Conservation (phyloP, 2,329 filamentous ascomycete species). For the Phialocephala subalpina region DNA sequence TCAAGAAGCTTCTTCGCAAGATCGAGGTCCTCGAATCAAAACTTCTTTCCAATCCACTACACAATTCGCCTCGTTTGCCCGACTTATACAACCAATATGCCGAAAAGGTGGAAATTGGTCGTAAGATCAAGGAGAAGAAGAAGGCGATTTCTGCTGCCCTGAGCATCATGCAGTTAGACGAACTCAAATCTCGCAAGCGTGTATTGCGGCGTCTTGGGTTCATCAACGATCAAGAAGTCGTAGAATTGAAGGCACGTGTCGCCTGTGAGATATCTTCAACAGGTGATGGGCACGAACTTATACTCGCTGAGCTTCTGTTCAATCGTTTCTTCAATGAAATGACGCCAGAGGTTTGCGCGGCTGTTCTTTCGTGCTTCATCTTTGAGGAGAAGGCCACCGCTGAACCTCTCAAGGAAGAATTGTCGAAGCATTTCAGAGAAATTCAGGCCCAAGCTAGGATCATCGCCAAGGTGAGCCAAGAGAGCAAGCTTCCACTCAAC, state of each 20-base stretch:
- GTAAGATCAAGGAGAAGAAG: slow-evolving; percentile 87
- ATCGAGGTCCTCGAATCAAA: slow-evolving; percentile 96
- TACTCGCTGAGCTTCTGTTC: slow-evolving; percentile 92
- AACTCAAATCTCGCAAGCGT: slow-evolving; percentile 94
- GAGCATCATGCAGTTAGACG: slow-evolving; percentile 91
- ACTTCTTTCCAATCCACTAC: slow-evolving; percentile 86
- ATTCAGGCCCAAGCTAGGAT: slow-evolving; percentile 87
- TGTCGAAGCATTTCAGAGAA: slow-evolving; percentile 85
- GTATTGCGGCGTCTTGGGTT: slow-evolving; percentile 94
- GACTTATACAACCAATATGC: slow-evolving; percentile 89
- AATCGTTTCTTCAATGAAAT: slow-evolving; percentile 98
- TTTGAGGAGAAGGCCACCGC: slow-evolving; percentile 96
- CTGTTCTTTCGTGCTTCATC: slow-evolving; percentile 91
- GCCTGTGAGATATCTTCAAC: slow-evolving; percentile 96
- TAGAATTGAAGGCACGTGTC: slow-evolving; percentile 95
- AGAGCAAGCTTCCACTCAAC: slow-evolving; percentile 93
- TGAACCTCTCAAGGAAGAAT: slow-evolving; percentile 78
- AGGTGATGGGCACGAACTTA: slow-evolving; percentile 83
- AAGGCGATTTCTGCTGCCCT: slow-evolving; percentile 86
- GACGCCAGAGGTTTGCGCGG: slow-evolving; percentile 84
- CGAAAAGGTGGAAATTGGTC: slow-evolving; percentile 76
- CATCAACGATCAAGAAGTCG: slow-evolving; percentile 94
- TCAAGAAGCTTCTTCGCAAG: slow-evolving; percentile 93
- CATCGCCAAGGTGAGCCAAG: slow-evolving; percentile 91
- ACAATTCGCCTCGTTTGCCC: slow-evolving; percentile 85